These are phyloP conservation scores for Trichoderma gracile DNA, from an alignment of 2,329 filamentous ascomycete species.

Conservation along the genomic window DNA sequence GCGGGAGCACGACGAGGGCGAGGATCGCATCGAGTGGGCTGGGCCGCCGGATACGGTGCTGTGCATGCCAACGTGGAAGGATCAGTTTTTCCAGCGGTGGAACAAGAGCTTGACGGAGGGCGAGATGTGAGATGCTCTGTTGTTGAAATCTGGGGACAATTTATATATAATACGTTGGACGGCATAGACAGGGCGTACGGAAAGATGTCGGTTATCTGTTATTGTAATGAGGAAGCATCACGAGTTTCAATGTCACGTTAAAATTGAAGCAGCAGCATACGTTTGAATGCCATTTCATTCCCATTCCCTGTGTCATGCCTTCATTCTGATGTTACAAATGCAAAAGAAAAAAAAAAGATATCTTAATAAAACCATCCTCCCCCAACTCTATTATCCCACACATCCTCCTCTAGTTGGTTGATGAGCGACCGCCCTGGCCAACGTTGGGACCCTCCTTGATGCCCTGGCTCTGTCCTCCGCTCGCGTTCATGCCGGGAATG, in stretches of 20 bases:
- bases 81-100: constrained; percentile 47
- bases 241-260: too few relatives aligned
- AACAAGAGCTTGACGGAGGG: constrained; percentile 26
- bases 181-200: background rate
- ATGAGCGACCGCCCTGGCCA: constrained; percentile 43
- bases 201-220: too few relatives aligned
- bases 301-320: too few relatives aligned
- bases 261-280: too few relatives aligned
- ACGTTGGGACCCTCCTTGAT: constrained; percentile 42
- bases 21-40: constrained; percentile 46
- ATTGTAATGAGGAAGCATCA: too few relatives aligned
- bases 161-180: constrained; percentile 2
- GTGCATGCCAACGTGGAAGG: constrained; percentile 48
- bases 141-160: background rate
- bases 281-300: too few relatives aligned
- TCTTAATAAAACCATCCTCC: too few relatives aligned
- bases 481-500: constrained; percentile 44
- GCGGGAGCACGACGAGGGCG: constrained; percentile 32
- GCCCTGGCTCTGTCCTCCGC: constrained; percentile 47
- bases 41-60: constrained; percentile 49
- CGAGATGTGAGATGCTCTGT: too few relatives aligned
- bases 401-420: constrained; percentile 25
- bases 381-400: too few relatives aligned
- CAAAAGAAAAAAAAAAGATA: too few relatives aligned
- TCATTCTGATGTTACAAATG: too few relatives aligned